A percentile compares a stretch with the other conserved stretches of the same genome.
These are phyloP conservation scores for Tribonema minus DNA, from an alignment of 108 stramenopile genomes.

Conservation along the genomic window DNA sequence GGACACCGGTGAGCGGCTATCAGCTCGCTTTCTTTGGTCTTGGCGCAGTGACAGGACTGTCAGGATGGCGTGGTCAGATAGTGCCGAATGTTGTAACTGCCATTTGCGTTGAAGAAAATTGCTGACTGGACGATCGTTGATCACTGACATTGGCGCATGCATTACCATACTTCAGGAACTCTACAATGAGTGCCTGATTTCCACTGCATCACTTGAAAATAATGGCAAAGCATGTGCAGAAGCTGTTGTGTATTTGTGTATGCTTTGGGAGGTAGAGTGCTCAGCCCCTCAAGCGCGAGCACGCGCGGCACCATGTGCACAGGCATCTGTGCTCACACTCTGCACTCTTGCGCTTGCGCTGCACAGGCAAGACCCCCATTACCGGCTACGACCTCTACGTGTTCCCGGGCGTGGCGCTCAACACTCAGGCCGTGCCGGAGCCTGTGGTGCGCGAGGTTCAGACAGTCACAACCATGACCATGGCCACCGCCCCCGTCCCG, in stretches of 20 bases:
- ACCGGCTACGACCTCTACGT: slow-evolving; percentile 70
- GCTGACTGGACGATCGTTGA: too few species aligned
- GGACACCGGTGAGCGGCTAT: not conserved
- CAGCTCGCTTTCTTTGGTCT: not conserved
- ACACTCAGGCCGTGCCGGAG: slow-evolving; percentile 63
- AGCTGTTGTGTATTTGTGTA: not conserved
- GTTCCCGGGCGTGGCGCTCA: slow-evolving; percentile 60
- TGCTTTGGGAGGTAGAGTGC: too few species aligned
- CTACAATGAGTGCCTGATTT: not conserved
- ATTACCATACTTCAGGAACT: not conserved
- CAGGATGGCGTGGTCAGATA: too few species aligned
- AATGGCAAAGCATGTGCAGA: not conserved
- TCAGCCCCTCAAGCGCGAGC: too few species aligned
- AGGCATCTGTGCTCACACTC: too few species aligned
- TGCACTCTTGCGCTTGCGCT: slow-evolving; percentile 3
- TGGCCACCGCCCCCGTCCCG: not conserved
- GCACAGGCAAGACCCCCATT: slow-evolving; percentile 62
- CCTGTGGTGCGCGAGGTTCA: slow-evolving; percentile 70
- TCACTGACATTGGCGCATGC: too few species aligned
- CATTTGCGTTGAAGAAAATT: too few species aligned
- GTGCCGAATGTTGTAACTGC: too few species aligned
- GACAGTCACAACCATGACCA: not conserved
- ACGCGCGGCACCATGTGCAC: too few species aligned
- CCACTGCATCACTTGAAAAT: not conserved
- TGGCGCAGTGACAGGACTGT: not conserved